Evolutionary conservation across 148 eudicot genomes (phyloP).

Genomic region (Simmondsia chinensis): DNA sequence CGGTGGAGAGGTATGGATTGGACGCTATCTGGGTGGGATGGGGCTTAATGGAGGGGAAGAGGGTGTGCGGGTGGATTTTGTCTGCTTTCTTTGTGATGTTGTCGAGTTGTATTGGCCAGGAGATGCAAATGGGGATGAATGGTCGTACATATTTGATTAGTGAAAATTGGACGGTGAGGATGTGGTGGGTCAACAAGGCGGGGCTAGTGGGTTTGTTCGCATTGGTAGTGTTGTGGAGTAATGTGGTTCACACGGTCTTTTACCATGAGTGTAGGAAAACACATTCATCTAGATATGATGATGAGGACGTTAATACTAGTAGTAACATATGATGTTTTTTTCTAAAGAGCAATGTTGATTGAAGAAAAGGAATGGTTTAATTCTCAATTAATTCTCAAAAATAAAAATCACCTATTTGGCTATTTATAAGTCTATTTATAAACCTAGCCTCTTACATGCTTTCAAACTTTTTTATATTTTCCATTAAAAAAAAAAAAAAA

Average conservation of each 20-base stretch:
- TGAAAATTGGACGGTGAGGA: constrained; percentile 17
- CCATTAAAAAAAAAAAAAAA: too few relatives aligned
- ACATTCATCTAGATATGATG: not conserved
- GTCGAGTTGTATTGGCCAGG: constrained; percentile 9
- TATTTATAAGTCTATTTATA: too few relatives aligned
- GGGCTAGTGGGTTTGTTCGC: constrained; percentile 20
- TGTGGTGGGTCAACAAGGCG: constrained; percentile 7
- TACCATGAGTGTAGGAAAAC: constrained; percentile 21
- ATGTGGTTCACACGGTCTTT: constrained; percentile 19
- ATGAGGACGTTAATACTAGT: too few relatives aligned
- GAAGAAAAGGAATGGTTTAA: too few relatives aligned
- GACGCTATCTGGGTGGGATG: constrained; percentile 24
- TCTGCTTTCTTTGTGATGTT: not conserved
- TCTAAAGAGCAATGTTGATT: too few relatives aligned
- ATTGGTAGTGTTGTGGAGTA: constrained; percentile 25
- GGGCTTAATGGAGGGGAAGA: constrained; percentile 28
- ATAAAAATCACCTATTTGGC: too few relatives aligned
- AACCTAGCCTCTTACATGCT: too few relatives aligned
- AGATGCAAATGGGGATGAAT: constrained; percentile 11
- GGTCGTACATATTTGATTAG: constrained; percentile 13
- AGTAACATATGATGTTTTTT: too few relatives aligned
- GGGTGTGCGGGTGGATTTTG: constrained; percentile 24
- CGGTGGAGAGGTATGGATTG: constrained; percentile 25
- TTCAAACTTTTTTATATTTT: too few relatives aligned
- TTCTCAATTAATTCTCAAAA: too few relatives aligned